Evolutionary conservation across 768 basidiomycete species (phyloP), one percentile per base, ranked within the genome.

Genomic region (Tulasnella sp.): DNA sequence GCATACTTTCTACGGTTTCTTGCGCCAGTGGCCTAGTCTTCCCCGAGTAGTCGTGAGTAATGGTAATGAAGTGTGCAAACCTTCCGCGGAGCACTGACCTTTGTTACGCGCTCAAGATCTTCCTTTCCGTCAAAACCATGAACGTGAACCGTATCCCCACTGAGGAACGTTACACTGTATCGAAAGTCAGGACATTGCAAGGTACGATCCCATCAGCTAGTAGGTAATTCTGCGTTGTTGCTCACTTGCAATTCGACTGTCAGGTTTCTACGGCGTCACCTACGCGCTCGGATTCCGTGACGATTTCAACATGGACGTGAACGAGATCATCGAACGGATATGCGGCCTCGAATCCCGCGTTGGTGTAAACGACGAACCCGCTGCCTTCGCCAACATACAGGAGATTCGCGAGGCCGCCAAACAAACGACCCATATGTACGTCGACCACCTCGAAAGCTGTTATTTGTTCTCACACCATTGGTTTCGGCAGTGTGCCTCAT

Each of bases 11-110:
- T 85, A 87, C 86, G 89, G 88, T 1, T 90, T 91, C 82, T 84
- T 91, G 40, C 86, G 88, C 4, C 90, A 89, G 81, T 90, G 90
- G 89, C 91, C 91, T 29, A 87, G 90, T 23, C 85, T 93, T n/a
- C 91, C 91, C 44, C 85, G 87, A 3, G 87, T 92, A 37, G 88
- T 90, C 23, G 90, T 90, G 80, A 80, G 89, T 86, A 35, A 20
- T 42, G 5, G 44, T 11, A 6, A 18, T 37, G 35, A 5, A 72
- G 18, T 29, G 71, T 16, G 55, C 75, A 23, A 44, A 29, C 7
- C 15, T n/a, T 73, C 13, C 2, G 51, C 26, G 26, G 73, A 29
- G 32, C 57, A 51, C 48, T 44, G 20, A 76, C 13, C 55, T 72
- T 46, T 42, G 10, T 26, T 35, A 37, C 32, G n/a, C 23, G 29